A percentile compares a stretch with the other conserved stretches of the same genome.
These are phyloP conservation scores for Mycena haematopus DNA, from an alignment of 768 basidiomycete genomes.

Conservation along the genomic window DNA sequence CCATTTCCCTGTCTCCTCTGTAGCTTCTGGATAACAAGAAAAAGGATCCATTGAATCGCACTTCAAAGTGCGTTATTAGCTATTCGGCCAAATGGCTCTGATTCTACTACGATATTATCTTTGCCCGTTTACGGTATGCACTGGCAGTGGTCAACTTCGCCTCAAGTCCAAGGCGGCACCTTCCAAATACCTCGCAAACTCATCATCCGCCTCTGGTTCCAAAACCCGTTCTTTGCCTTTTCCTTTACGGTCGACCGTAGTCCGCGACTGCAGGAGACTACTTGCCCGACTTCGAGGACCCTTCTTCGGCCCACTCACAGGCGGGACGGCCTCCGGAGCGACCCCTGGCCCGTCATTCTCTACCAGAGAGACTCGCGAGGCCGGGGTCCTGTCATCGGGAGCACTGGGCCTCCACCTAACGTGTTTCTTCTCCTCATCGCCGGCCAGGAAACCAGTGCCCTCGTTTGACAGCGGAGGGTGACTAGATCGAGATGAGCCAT, in stretches of 20 bases:
- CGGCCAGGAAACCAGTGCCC: not conserved
- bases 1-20: too few relatives aligned
- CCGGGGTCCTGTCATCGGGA: not conserved
- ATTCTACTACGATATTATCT: conserved; percentile 8
- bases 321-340: conserved; percentile 5
- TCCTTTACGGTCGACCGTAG: conserved; percentile 21
- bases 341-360: conserved; percentile 6
- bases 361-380: conserved; percentile 6
- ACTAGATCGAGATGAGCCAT: not conserved
- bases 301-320: conserved; percentile 4
- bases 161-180: conserved; percentile 24
- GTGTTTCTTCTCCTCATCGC: conserved; percentile 23
- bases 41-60: conserved; percentile 1
- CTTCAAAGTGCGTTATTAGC: conserved; percentile 15
- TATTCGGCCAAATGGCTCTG: conserved; percentile 12
- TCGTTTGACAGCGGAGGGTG: not conserved
- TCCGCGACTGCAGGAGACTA: conserved; percentile 19
- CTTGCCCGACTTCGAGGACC: conserved; percentile 12
- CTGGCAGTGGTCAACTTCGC: not conserved
- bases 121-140: not conserved
- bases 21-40: not conserved
- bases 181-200: conserved; percentile 21
- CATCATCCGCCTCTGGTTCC: conserved; percentile 16
- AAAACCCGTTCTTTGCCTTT: conserved; percentile 22
- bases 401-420: conserved; percentile 22